Conservation (phyloP, 2,329 filamentous ascomycete species). For the Diaporthe helianthi region DNA sequence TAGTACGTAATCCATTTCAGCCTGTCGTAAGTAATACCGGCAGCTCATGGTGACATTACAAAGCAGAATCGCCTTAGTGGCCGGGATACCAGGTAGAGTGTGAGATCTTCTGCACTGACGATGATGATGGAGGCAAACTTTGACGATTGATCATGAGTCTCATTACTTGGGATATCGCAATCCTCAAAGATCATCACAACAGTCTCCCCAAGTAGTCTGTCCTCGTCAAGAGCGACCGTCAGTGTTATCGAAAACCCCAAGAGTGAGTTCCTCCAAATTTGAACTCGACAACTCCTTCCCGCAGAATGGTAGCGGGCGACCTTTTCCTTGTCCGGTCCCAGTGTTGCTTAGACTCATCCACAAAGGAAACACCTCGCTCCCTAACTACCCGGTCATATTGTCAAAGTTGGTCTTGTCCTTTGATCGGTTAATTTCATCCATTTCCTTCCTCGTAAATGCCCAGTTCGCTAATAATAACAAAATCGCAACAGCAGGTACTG, state of each 20-base stretch:
- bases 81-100: neutral
- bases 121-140: neutral
- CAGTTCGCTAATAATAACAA: neutral
- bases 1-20: too few relatives aligned
- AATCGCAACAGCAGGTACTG: neutral
- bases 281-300: neutral
- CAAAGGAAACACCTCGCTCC: neutral
- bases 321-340: slow-evolving; percentile 7
- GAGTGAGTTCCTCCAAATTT: neutral
- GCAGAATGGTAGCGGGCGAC: neutral
- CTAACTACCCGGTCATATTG: neutral
- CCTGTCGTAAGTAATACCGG: neutral
- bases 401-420: neutral
- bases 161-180: neutral
- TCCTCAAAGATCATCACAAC: neutral
- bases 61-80: neutral
- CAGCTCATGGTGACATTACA: neutral
- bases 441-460: neutral
- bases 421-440: neutral
- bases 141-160: slow-evolving; percentile 1
- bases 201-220: neutral
- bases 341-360: neutral
- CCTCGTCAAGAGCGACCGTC: neutral
- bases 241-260: neutral
- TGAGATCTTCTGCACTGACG: neutral